Percentiles rank a stretch among this genome's conserved stretches.
Evolutionary conservation across 2,329 filamentous ascomycete species (phyloP).

Genomic region (Periglandula ipomoeae): DNA sequence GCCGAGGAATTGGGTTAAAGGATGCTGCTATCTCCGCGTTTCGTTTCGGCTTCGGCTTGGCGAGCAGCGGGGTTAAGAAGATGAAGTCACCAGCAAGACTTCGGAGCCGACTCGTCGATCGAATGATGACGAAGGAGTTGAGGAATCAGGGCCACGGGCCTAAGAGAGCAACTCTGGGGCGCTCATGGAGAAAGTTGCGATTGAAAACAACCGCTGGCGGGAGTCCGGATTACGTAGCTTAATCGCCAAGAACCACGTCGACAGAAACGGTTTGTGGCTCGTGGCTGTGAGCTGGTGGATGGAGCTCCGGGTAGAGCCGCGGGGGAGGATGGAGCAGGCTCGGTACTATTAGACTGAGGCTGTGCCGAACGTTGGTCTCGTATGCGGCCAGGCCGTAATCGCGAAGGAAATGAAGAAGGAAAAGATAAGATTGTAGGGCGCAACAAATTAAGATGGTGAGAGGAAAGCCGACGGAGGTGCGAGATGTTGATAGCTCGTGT

Average conservation of each 20-base stretch:
- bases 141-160: neutral
- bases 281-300: neutral
- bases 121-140: neutral
- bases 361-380: neutral
- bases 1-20: neutral
- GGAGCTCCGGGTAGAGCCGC: neutral
- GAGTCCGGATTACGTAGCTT: neutral
- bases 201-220: neutral
- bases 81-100: neutral
- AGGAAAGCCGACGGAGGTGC: too few species aligned
- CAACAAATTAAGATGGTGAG: too few species aligned
- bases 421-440: too few species aligned
- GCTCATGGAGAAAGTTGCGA: neutral
- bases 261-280: neutral
- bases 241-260: neutral
- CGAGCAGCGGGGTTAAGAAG: neutral
- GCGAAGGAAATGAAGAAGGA: too few species aligned
- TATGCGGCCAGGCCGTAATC: neutral
- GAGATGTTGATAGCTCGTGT: too few species aligned
- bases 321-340: neutral
- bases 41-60: neutral
- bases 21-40: neutral
- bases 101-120: neutral
- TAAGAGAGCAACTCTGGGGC: conserved; percentile 1
- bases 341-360: neutral